Evolutionary conservation across 2,329 filamentous ascomycete species (phyloP), one percentile per base, ranked within the genome.

Genomic region (Chrysosporium queenslandicum): DNA sequence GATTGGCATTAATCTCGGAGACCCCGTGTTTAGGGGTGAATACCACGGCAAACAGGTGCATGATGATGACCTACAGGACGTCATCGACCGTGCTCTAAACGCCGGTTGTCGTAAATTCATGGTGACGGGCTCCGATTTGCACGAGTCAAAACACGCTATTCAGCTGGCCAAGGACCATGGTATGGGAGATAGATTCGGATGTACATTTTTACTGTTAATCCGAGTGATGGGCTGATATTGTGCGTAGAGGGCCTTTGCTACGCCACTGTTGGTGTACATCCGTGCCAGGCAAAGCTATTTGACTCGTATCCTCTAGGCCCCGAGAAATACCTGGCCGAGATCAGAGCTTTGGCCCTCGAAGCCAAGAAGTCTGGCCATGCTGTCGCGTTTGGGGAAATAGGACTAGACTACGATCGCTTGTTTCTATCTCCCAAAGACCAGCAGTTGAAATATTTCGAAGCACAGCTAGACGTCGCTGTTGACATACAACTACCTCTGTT

Each of bases 1-100:
- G 79, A 80, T 98, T 63, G 92, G 91, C 53, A 96, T 98, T 75
- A 98, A 98, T 68, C 79, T 98, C 52, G 86, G 90, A 50, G 92
- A 98, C 64, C 86, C 87, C 49, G 87, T 96, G 55, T 98, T 91
- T 68, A 79, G 81, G 43, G 92, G 92, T 47, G 71, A 79, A 39
- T 94, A 97, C 65, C 84, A 94, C 64, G 87, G 87, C 62, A 89
- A 83, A 56, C 77, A 86, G 63, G 74, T 74, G 45, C 71, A 73
- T 53, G 67, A 72, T 32, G 62, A 66, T 59, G 71, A 73, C 52
- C 56, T 73, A 21, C 62, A 67, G 36, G 83, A 82, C 58, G 86
- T 98, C 23, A 73, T 98, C n/a, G 75, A 83, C 57, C 79, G 92
- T 58, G 89, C 88, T 2, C 71, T 78, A 14, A 79, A 86, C 58